These are phyloP conservation scores for Aphanomyces invadans DNA, from an alignment of 352 stramenopile species.

Conservation along the genomic window DNA sequence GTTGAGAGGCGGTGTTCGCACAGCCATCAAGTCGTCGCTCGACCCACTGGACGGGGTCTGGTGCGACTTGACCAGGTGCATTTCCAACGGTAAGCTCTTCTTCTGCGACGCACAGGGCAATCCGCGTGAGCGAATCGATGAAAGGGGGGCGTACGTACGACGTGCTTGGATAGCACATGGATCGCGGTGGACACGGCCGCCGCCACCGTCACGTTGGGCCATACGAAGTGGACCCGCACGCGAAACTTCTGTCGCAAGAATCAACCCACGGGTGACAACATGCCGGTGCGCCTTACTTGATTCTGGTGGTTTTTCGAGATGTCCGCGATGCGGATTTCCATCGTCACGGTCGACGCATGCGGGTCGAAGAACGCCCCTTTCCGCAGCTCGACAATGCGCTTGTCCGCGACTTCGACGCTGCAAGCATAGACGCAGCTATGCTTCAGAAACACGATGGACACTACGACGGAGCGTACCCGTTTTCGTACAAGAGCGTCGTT, in stretches of 20 bases:
- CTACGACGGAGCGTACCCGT: neutral
- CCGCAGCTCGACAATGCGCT: conserved; percentile 1
- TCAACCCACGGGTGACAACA: neutral
- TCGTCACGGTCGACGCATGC: neutral
- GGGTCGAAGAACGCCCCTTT: neutral
- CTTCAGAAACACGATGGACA: neutral
- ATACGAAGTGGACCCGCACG: neutral
- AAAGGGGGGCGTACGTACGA: neutral
- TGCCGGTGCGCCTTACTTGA: neutral
- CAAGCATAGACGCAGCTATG: neutral
- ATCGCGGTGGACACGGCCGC: neutral
- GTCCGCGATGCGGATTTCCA: neutral
- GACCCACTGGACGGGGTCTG: neutral
- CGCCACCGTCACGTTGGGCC: neutral
- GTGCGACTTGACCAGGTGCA: neutral
- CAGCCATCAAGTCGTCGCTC: neutral
- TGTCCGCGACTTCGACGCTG: neutral
- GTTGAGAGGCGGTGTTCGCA: neutral
- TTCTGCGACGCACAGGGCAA: neutral
- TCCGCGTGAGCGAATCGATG: neutral
- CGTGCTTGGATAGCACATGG: conserved; percentile 5
- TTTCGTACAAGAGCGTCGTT: conserved; percentile 3
- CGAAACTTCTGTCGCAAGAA: neutral
- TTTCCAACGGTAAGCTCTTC: neutral
- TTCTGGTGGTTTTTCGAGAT: conserved; percentile 16